Percentiles rank a stretch among this genome's conserved stretches.
phyloP scores from a whole-genome alignment of 164 flowering plant genomes.

The Litsea cubeba region DNA sequence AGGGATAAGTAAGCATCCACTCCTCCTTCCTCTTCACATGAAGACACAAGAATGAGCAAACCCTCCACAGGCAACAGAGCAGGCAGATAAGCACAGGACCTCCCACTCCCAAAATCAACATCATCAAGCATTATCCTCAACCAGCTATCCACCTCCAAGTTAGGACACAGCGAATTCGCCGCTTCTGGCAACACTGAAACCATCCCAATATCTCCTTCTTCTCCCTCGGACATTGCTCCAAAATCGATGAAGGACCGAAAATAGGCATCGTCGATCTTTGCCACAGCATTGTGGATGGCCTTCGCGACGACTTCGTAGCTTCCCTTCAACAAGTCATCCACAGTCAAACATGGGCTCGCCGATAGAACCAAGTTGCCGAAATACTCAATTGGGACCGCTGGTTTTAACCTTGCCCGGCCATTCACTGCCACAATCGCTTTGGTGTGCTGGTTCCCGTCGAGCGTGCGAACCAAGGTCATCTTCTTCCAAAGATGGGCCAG shows the following conservation, averaged over 20 bases:
- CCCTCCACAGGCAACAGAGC: constrained; percentile 14
- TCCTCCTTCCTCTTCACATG: constrained; percentile 13
- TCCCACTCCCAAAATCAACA: constrained; percentile 17
- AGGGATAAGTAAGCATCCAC: constrained; percentile 9
- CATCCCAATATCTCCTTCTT: constrained; percentile 3
- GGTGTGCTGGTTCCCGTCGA: neutral
- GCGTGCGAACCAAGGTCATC: constrained; percentile 9
- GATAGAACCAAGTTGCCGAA: constrained; percentile 20
- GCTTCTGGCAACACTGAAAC: neutral
- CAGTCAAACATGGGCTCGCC: constrained; percentile 11
- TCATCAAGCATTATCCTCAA: constrained; percentile 11
- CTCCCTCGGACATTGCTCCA: constrained; percentile 1
- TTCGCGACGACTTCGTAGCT: constrained; percentile 3
- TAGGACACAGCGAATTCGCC: neutral
- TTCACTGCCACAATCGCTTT: constrained; percentile 9
- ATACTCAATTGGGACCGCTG: constrained; percentile 3
- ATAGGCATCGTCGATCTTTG: constrained; percentile 8
- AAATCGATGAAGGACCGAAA: constrained; percentile 21
- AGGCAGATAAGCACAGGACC: constrained; percentile 13
- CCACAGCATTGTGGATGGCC: constrained; percentile 13
- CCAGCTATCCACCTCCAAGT: constrained; percentile 19
- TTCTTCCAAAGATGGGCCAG: constrained; percentile 18
- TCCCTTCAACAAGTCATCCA: constrained; percentile 8
- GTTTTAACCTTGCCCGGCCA: constrained; percentile 11
- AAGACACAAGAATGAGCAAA: constrained; percentile 8